phyloP scores from a whole-genome alignment of 2,329 filamentous ascomycete genomes.

The Venturia pyrina region DNA sequence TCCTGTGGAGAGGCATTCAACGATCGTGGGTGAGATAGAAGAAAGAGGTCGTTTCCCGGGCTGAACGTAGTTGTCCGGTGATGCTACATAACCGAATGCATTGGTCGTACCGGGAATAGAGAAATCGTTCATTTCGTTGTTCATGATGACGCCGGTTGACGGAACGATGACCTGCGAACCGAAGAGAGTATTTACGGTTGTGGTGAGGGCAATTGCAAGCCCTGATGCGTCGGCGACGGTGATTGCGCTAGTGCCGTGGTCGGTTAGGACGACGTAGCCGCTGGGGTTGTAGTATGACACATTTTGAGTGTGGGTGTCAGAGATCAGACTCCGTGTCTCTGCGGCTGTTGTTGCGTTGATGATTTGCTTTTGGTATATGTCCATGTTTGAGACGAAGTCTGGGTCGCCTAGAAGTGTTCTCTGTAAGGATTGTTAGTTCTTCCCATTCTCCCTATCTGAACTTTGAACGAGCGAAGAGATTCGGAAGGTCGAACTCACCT shows the following conservation, averaged over 20 bases:
- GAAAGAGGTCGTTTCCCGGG: conserved; percentile 74
- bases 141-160: conserved; percentile 72
- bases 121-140: conserved; percentile 61
- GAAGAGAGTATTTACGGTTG: conserved; percentile 81
- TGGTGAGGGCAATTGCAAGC: conserved; percentile 70
- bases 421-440: conserved; percentile 16
- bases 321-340: conserved; percentile 56
- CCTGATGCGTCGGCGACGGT: conserved; percentile 63
- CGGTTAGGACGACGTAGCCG: conserved; percentile 55
- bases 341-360: conserved; percentile 50
- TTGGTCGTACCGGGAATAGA: conserved; percentile 70
- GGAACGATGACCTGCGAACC: conserved; percentile 71
- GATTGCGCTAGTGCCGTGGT: conserved; percentile 65
- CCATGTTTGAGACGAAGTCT: conserved; percentile 54
- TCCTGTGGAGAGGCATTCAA: conserved; percentile 51
- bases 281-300: conserved; percentile 64
- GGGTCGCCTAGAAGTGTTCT: conserved; percentile 75
- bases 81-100: conserved; percentile 76
- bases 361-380: conserved; percentile 56
- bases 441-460: neutral
- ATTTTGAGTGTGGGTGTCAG: conserved; percentile 60
- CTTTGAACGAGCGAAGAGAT: neutral
- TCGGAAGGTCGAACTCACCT: neutral
- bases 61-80: conserved; percentile 69
- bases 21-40: conserved; percentile 71